These are phyloP conservation scores for Pseudozyma sp. DNA, from an alignment of 1,284 basidiomycete species.

Conservation along the genomic window DNA sequence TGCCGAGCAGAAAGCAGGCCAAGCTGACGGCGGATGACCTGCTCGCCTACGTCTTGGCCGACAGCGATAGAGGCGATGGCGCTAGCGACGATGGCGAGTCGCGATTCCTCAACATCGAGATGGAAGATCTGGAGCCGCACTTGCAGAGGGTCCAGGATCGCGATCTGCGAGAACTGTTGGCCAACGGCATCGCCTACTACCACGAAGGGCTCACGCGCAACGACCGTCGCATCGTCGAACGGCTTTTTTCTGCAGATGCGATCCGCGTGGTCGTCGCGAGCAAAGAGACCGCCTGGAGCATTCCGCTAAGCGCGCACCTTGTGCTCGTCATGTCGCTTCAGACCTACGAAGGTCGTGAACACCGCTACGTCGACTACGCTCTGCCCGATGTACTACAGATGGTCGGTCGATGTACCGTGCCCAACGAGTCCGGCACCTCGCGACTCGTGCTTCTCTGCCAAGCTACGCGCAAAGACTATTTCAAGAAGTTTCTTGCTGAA, in stretches of 20 bases:
- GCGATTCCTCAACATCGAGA: slow-evolving; percentile 90
- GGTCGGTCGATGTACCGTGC: slow-evolving; percentile 92
- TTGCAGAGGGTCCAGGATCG: slow-evolving; percentile 85
- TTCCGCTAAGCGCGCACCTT: slow-evolving; percentile 93
- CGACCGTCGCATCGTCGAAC: slow-evolving; percentile 91
- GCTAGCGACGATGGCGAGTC: slow-evolving; percentile 72
- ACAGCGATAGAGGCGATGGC: slow-evolving; percentile 72
- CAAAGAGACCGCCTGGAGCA: slow-evolving; percentile 94
- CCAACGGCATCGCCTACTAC: slow-evolving; percentile 92
- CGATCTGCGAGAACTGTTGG: slow-evolving; percentile 82
- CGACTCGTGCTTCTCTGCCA: slow-evolving; percentile 97
- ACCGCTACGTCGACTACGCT: slow-evolving; percentile 94
- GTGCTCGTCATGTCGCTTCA: slow-evolving; percentile 99
- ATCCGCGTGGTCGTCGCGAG: slow-evolving; percentile 94
- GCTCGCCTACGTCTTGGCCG: slow-evolving; percentile 86
- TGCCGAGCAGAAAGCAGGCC: slow-evolving; percentile 92
- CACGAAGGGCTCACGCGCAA: slow-evolving; percentile 92
- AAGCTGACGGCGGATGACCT: slow-evolving; percentile 92
- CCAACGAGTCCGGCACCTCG: slow-evolving; percentile 77
- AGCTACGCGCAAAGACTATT: slow-evolving; percentile 92
- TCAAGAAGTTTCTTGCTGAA: slow-evolving; percentile 97
- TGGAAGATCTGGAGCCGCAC: slow-evolving; percentile 85
- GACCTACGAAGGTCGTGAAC: slow-evolving; percentile 77
- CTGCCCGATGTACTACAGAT: slow-evolving; percentile 98
- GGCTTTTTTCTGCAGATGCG: slow-evolving; percentile 92